Base-by-base conservation (phyloP, 768 basidiomycete species). In the Termitomyces bulborhizus region DNA sequence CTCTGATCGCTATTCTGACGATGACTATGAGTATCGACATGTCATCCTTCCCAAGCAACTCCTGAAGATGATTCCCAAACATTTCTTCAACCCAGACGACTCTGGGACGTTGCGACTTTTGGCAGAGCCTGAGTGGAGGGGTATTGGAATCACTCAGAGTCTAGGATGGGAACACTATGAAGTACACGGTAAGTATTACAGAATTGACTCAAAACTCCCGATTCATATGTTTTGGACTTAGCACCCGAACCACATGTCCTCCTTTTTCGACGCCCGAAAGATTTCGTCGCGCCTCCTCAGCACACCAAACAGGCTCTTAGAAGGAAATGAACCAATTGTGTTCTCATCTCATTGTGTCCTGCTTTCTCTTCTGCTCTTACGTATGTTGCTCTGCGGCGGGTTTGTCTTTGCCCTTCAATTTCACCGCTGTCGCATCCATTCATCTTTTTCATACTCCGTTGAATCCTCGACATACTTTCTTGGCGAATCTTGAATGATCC, bases 111-210 rank as follows among this genome's bases (percentile, higher is more conserved):
- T 98, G 52, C 83, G 94, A 3, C 81, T 98, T 41, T 74, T 98
- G 54, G 69, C 81, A 3, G 96, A 99, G 66, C 72, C 79, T 42
- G 97, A 99, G 71, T 99, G 96, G 96, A 81, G 96, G 68, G 90
- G 90, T 0, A 93, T 99, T 54, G 96, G 96, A 8, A 96, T 98
- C 59, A 90, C 88, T 41, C 96, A 99, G 72, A 94, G 91, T 69
- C 76, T 96, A 24, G 95, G 95, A 3, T 98, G 95, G 94, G 90
- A 92, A 66, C 94, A 97, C 64, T 98, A 95, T 64, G 94, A 95
- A 75, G 90, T 95, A n/a, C 95, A 98, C 65, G 90, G 93, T 88
- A 59, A 59, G 78, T 53, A 29, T 49, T 27, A 44, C 55, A 34
- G 46, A 9, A 48, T 53, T n/a, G 45, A 47, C 53, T 45, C 27